A percentile compares a stretch with the other conserved stretches of the same genome.
phyloP scores from a whole-genome alignment of 2,329 filamentous ascomycete genomes.

The Fusarium sp. region DNA sequence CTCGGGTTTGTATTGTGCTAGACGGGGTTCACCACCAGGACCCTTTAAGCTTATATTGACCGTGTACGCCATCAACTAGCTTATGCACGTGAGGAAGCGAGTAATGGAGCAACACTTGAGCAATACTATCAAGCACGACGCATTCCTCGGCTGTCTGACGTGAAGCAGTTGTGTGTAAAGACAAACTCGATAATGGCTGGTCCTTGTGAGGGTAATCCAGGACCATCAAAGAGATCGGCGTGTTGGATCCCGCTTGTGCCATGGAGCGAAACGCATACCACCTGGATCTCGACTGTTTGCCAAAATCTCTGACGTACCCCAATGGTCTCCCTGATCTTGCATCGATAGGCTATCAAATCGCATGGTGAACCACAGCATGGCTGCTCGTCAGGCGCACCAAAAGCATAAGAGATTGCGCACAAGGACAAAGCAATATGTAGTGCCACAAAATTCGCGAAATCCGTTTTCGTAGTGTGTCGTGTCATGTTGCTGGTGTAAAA shows the following conservation, averaged over 20 bases:
- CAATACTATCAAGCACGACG: slow-evolving; percentile 3
- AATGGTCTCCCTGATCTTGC: slow-evolving; percentile 13
- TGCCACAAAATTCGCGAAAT: slow-evolving; percentile 20
- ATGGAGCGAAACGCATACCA: background rate
- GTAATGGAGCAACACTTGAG: slow-evolving; percentile 8
- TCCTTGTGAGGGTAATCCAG: slow-evolving; percentile 3
- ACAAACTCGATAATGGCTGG: slow-evolving; percentile 16
- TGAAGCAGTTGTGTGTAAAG: slow-evolving; percentile 7
- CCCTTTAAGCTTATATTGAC: slow-evolving; percentile 46
- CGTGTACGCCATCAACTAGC: slow-evolving; percentile 21
- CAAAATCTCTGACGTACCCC: background rate
- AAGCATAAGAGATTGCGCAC: slow-evolving; percentile 24
- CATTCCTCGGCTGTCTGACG: slow-evolving; percentile 19
- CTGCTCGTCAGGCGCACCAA: slow-evolving; percentile 8
- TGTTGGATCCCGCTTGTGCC: slow-evolving; percentile 16
- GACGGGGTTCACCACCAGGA: slow-evolving; percentile 16
- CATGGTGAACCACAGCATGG: slow-evolving; percentile 22
- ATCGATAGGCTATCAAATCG: slow-evolving; percentile 16
- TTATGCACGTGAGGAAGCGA: slow-evolving; percentile 20
- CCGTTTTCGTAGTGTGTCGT: slow-evolving; percentile 6
- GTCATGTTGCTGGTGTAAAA: slow-evolving; percentile 10
- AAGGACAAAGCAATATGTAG: slow-evolving; percentile 25
- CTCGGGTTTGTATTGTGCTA: slow-evolving; percentile 25
- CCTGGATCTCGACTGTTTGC: slow-evolving; percentile 5
- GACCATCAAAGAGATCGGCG: background rate